Percentiles rank a stretch among this genome's conserved stretches.
Evolutionary conservation across 495 filamentous ascomycete species (phyloP).

Genomic region (Staphylotrichum longicolle): DNA sequence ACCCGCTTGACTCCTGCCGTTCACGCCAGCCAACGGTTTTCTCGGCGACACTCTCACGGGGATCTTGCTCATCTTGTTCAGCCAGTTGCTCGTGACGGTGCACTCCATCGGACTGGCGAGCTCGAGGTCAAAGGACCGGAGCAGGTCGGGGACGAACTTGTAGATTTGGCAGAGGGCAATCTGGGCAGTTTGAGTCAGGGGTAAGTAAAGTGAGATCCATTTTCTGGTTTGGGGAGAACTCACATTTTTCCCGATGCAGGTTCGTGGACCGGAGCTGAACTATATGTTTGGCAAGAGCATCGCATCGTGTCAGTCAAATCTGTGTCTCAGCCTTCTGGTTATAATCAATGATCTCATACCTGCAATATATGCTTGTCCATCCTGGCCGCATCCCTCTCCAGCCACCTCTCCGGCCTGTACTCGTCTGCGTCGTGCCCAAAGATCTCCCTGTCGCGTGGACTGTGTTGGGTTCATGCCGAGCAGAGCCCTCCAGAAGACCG

Average conservation of each 20-base stretch:
- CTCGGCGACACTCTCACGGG: too few species aligned
- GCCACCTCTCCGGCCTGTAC: too few species aligned
- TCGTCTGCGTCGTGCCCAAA: too few species aligned
- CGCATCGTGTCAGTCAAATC: not conserved
- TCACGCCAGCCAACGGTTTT: too few species aligned
- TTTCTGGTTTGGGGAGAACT: not conserved
- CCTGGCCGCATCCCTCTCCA: too few species aligned
- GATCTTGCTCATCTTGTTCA: not conserved
- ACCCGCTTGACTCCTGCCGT: too few species aligned
- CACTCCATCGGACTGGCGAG: conserved; percentile 6
- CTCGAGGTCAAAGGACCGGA: conserved; percentile 13
- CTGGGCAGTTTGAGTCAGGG: not conserved
- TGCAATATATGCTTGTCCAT: not conserved
- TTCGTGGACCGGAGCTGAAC: not conserved
- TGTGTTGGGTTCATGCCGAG: too few species aligned
- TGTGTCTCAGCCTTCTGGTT: not conserved
- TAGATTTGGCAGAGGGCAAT: conserved; percentile 11
- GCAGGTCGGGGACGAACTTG: conserved; percentile 9
- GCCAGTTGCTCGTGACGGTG: conserved; percentile 1
- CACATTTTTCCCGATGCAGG: conserved; percentile 16
- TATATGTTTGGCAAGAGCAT: not conserved
- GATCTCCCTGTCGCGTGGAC: too few species aligned
- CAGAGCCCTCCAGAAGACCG: too few species aligned
- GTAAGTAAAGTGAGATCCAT: too few species aligned
- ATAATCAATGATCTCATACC: not conserved